A percentile compares a stretch with the other conserved stretches of the same genome.
phyloP scores from a whole-genome alignment of 257 asterid species.

The Primulina huaijiensis region DNA sequence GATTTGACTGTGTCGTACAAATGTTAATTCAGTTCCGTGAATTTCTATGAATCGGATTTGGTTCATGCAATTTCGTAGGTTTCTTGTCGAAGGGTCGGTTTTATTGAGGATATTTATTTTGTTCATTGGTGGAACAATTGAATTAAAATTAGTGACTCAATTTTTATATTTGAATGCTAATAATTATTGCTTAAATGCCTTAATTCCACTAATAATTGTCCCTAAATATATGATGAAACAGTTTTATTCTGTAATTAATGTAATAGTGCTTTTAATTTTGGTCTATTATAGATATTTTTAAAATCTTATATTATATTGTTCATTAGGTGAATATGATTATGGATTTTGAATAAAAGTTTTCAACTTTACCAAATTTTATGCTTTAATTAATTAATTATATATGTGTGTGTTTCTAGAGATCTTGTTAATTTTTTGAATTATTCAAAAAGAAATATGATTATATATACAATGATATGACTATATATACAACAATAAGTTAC shows the following conservation, averaged over 20 bases:
- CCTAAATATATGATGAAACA: background rate
- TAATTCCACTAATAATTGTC: conserved; percentile 11
- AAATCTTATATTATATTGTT: background rate
- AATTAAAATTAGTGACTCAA: conserved; percentile 21
- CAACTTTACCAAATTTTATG: background rate
- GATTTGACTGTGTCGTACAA: conserved; percentile 24
- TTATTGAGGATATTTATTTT: conserved; percentile 21
- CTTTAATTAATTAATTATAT: no score
- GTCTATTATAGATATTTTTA: background rate
- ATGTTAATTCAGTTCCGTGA: conserved; percentile 29
- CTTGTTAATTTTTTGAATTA: background rate
- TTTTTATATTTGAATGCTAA: conserved; percentile 19
- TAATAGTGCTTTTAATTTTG: background rate
- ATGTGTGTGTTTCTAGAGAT: no score
- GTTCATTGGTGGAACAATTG: background rate
- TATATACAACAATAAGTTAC: no score
- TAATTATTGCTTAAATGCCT: conserved; percentile 13
- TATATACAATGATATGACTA: no score
- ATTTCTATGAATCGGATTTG: conserved; percentile 21
- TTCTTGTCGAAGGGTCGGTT: conserved; percentile 19
- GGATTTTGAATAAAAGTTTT: background rate
- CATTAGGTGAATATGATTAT: background rate
- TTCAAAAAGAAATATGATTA: background rate
- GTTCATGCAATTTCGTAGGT: conserved; percentile 19
- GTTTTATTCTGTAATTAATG: background rate